These are phyloP conservation scores for Diaporthe aspalathi DNA, from an alignment of 2,329 filamentous ascomycete genomes.

Conservation along the genomic window DNA sequence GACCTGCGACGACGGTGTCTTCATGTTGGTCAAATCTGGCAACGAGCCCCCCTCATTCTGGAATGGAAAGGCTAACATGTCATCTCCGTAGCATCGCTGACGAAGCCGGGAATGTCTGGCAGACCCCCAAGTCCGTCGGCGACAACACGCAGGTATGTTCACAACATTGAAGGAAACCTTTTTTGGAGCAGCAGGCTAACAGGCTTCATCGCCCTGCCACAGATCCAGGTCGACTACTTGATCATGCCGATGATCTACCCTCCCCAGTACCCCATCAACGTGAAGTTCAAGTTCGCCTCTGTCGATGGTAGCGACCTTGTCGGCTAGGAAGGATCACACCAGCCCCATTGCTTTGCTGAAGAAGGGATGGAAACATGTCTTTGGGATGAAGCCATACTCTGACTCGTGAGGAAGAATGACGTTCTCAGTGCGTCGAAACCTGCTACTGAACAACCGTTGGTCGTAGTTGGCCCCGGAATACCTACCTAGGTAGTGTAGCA, in stretches of 20 bases:
- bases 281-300: slow-evolving; percentile 26
- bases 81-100: background rate
- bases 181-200: background rate
- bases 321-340: background rate
- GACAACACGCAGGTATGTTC: background rate
- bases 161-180: fast-evolving
- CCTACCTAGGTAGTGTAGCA: background rate
- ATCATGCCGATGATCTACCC: slow-evolving; percentile 3
- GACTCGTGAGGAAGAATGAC: background rate
- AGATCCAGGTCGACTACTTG: slow-evolving; percentile 12
- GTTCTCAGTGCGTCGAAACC: background rate
- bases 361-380: too few species aligned
- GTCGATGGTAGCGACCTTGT: slow-evolving; percentile 1
- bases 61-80: background rate
- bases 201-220: background rate
- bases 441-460: background rate
- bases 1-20: slow-evolving; percentile 26
- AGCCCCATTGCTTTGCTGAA: too few species aligned
- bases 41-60: too few species aligned
- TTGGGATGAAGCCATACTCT: background rate
- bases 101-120: background rate
- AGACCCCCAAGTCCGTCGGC: background rate
- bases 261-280: slow-evolving; percentile 10
- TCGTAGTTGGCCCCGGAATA: background rate
- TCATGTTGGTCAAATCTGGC: background rate